Base-by-base conservation (phyloP, 2,329 filamentous ascomycete genomes). In the Parafenestella ontariensis region DNA sequence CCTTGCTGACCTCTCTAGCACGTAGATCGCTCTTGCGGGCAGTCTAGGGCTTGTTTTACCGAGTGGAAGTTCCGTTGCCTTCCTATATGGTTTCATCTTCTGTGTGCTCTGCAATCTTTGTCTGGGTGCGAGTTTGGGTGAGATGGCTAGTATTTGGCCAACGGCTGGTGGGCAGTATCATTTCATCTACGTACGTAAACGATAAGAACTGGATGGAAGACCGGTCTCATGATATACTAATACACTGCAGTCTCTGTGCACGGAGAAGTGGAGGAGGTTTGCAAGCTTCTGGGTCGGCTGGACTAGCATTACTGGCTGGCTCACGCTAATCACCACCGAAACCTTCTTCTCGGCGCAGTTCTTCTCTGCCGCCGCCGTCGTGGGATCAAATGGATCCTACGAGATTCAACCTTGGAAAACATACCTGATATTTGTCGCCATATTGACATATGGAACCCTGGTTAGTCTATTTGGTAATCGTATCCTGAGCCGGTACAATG, bases 251-350 rank as follows among this genome's bases (percentile, higher is more conserved):
- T 76, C 77, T 0, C 46, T 80, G 8, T 78, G 73, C 24, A 73
- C 74, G 2, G 69, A 76, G 0, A 63, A 58, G 17, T 80, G 78
- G 77, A 77, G 69, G 45, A 76, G 69, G 29, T 49, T 68, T 0
- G 72, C 77, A 74, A 79, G 77, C 56, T 81, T 81, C 49, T 74
- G 72, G 47, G 75, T 77, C 9, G 78, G 78, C 0, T 80, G 78
- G 79, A 76, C 76, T 11, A 80, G 76, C 26, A 81, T 81, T n/a
- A 71, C 71, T 6, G 79, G 79, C 1, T 81, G 79, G 79, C 66
- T 81, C 0, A 78, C 75, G 2, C 66, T 81, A 0, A 76, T 80
- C 13, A 81, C 78, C 0, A 77, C 76, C 0, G 76, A 79, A 49
- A 77, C 72, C 0, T 80, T 78, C 61, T 80, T 81, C 39, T 6